phyloP scores from a whole-genome alignment of 2,329 filamentous ascomycete genomes.

The Calonectria leucothoes region DNA sequence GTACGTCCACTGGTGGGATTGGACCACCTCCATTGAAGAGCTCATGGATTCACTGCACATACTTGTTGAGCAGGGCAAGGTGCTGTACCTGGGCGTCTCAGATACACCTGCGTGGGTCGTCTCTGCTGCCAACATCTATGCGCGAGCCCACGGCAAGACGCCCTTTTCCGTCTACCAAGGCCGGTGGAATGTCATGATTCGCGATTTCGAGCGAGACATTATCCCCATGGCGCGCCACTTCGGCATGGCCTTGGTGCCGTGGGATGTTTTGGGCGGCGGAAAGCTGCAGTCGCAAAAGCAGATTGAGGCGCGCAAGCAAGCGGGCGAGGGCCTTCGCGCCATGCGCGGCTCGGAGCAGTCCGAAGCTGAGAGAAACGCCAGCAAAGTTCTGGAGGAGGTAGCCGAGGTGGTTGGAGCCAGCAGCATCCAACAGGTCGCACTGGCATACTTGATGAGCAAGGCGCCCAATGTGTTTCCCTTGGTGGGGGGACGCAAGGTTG shows the following conservation, averaged over 20 bases:
- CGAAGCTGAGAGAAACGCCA: not conserved
- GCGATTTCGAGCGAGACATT: constrained; percentile 55
- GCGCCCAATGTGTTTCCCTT: not conserved
- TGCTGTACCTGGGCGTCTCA: constrained; percentile 55
- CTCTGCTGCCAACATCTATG: constrained; percentile 52
- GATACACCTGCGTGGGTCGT: constrained; percentile 56
- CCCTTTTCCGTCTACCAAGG: constrained; percentile 55
- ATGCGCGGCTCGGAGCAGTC: not conserved
- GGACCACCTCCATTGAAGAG: constrained; percentile 54
- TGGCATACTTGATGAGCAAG: not conserved
- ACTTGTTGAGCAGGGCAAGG: constrained; percentile 54
- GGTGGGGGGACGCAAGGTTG: not conserved
- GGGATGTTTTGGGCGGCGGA: constrained; percentile 68
- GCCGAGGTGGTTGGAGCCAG: not conserved
- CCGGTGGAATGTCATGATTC: constrained; percentile 47
- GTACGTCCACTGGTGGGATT: constrained; percentile 60
- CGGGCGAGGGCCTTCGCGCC: not conserved
- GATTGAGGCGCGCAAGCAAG: not conserved
- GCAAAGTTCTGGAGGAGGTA: not conserved
- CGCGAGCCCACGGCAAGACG: constrained; percentile 47
- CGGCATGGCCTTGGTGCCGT: constrained; percentile 67
- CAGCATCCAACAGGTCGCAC: not conserved
- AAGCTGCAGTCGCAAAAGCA: not conserved
- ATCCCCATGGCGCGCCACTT: constrained; percentile 55
- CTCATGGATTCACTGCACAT: constrained; percentile 55